Evolutionary conservation across 495 filamentous ascomycete species (phyloP), one percentile per base, ranked within the genome.

Genomic region (Corynascus novoguineensis): DNA sequence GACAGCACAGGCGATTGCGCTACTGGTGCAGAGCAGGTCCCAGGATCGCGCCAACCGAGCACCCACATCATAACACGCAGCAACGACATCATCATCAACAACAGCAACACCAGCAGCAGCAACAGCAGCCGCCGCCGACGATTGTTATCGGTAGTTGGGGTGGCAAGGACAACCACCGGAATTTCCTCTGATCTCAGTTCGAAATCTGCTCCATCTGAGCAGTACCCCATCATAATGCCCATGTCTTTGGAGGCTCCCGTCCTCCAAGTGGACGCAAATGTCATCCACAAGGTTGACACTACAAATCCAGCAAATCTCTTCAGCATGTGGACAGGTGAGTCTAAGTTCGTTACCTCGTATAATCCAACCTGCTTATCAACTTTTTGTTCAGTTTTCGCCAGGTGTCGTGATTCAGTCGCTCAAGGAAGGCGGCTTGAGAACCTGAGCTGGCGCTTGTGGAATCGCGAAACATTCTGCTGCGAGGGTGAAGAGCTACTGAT

Each of bases 321-420:
- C 73, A 90, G 90, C 75, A 95, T 98, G 85, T 96, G 92, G 90
- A 91, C 90, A 73, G 91, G 92, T 96, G 76, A 82, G 90, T 80
- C 34, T 10, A 7, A 9, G 10, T 2, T 8, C 51, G 4, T 7
- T 3, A 22, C 22, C 6, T 10, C 9, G 5, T 17, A n/a, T 4
- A 8, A 44, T 9, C 3, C 11, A 6, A 4, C 10, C 0, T 15
- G 27, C 14, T 50, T 51, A 28, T 56, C 60, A 17, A 59, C 51
- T 15, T 48, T 31, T 37, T 48, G 27, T n/a, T n/a, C 66, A 95
- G 92, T 97, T 28, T 97, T 99, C 69, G 92, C 91, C 2, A 88
- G 91, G 79, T 96, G 91, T 73, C 88, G 90, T 63, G 89, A 93
- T 60, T 92, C 92, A 55, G 86, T 99, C 67, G 91, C 96, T 64